A percentile compares a stretch with the other conserved stretches of the same genome.
These are phyloP conservation scores for Apiospora malaysiana DNA, from an alignment of 2,329 filamentous ascomycete species.

Conservation along the genomic window DNA sequence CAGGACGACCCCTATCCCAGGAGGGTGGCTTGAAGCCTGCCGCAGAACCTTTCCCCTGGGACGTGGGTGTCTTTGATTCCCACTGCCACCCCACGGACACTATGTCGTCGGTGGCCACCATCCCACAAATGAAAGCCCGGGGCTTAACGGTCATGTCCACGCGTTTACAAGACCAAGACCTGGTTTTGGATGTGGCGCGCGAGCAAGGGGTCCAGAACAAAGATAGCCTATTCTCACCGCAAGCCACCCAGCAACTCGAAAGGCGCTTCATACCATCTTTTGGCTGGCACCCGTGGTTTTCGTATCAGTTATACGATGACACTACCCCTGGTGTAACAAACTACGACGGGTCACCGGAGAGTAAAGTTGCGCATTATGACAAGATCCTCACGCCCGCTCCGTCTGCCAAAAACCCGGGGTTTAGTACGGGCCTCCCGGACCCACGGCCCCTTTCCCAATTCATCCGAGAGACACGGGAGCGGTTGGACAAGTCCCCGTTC, in stretches of 20 bases:
- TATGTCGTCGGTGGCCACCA: slow-evolving; percentile 63
- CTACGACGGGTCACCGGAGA: slow-evolving; percentile 42
- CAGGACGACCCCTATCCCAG: neutral
- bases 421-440: slow-evolving; percentile 59
- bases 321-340: slow-evolving; percentile 34
- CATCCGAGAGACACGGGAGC: slow-evolving; percentile 58
- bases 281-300: slow-evolving; percentile 90
- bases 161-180: slow-evolving; percentile 73
- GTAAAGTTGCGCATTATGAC: slow-evolving; percentile 66
- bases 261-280: slow-evolving; percentile 72
- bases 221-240: slow-evolving; percentile 28
- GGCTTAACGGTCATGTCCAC: slow-evolving; percentile 80
- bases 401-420: slow-evolving; percentile 46
- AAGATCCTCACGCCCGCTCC: slow-evolving; percentile 66
- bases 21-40: neutral
- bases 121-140: slow-evolving; percentile 70
- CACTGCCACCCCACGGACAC: slow-evolving; percentile 88
- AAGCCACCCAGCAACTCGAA: slow-evolving; percentile 26
- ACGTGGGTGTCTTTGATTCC: slow-evolving; percentile 74
- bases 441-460: slow-evolving; percentile 66
- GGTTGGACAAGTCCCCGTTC: slow-evolving; percentile 62
- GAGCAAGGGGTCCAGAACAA: slow-evolving; percentile 53
- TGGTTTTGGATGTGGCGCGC: slow-evolving; percentile 68
- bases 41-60: slow-evolving; percentile 66
- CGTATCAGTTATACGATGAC: slow-evolving; percentile 76